Base-by-base conservation (phyloP, 1,139 yeast species). In the Yamadazyma blattariae region DNA sequence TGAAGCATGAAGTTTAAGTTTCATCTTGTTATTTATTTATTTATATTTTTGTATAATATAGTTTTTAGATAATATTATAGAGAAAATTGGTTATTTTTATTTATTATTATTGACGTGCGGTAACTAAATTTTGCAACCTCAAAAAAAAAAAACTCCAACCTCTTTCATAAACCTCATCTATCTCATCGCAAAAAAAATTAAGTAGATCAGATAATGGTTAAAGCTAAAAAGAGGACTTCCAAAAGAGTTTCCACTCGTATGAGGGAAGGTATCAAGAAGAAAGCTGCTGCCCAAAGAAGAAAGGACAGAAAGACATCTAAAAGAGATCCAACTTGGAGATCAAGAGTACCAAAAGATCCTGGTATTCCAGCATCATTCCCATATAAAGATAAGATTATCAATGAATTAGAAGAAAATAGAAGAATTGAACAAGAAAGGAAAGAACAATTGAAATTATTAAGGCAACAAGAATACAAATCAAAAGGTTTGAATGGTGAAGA, bases 351-450 rank as follows among this genome's bases (percentile, higher is more conserved):
- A 53, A 90, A 86, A 64, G 97, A 89, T 58, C 90, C 90, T 7
- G 97, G 97, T 48, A 92, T 92, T 50, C 99, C 99, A 37, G 71
- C 95, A 33, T 82, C 83, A 49, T 92, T 89, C 74, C 98, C 97
- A 24, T 90, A 88, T 67, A 92, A 90, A 61, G 95, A 86, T 46
- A 75, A 77, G 60, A 79, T 92, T 41, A 66, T 92, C 44, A 76
- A 72, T 41, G 94, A 92, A 55, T 80, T 92, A 44, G 97, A 90
- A 62, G 81, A 75, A 35, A 70, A 73, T 38, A 81, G 85, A 59
- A 70, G 79, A 55, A 60, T 59, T 17, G 89, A 79, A 22, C 66
- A 67, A 36, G 94, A 83, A 55, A 81, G 71, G 42, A 81, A 68
- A 49, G 79, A 74, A 45, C 57, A 65, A 52, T 57, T 71, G 57